phyloP scores from a whole-genome alignment of 2,329 filamentous ascomycete genomes.

The Fusarium clavum region DNA sequence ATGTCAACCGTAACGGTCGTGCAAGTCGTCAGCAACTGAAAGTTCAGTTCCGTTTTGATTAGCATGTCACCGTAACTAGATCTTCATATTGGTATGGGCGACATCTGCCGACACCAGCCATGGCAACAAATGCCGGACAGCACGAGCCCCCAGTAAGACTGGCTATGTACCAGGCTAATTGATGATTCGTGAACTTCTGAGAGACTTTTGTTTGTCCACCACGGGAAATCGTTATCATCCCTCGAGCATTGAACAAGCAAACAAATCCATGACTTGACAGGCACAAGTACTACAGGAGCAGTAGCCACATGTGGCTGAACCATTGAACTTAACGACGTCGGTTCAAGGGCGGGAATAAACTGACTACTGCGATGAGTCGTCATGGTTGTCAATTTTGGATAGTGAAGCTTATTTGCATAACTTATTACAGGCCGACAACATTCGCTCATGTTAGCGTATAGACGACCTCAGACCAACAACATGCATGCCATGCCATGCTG shows the following conservation, averaged over 20 bases:
- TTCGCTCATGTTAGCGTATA: constrained; percentile 10
- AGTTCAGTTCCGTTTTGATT: constrained; percentile 14
- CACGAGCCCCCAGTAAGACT: constrained; percentile 2
- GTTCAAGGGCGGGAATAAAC: constrained; percentile 22
- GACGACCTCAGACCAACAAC: constrained; percentile 7
- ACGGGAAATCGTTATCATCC: background rate
- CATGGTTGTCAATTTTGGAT: background rate
- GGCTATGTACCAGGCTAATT: background rate
- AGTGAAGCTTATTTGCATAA: background rate
- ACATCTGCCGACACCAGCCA: constrained; percentile 20
- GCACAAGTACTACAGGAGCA: constrained; percentile 2
- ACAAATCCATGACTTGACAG: background rate
- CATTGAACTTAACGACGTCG: constrained; percentile 6
- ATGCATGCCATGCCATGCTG: constrained; percentile 7
- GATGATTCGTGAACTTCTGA: background rate
- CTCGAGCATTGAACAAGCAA: background rate
- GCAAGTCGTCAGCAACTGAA: constrained; percentile 10
- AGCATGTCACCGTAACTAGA: background rate
- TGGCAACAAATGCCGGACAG: constrained; percentile 14
- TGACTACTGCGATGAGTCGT: background rate
- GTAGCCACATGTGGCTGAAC: constrained; percentile 2
- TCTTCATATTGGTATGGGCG: background rate
- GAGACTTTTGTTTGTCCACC: background rate
- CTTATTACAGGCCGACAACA: background rate
- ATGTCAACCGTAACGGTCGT: constrained; percentile 9